Evolutionary conservation across 371 early-diverging fungal species (phyloP).

Genomic region (Phascolomyces articulosus): DNA sequence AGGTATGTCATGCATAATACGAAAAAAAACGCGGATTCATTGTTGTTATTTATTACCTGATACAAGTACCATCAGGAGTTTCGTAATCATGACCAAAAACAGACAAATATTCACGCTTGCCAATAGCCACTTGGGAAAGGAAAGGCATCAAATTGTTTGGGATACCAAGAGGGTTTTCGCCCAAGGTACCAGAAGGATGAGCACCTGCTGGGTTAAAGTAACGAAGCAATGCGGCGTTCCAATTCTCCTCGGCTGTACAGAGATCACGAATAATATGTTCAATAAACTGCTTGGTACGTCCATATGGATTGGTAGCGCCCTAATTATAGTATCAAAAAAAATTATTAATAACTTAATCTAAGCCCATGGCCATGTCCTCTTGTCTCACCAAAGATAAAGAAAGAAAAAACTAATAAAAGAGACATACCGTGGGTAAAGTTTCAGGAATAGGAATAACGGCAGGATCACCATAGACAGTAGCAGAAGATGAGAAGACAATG

Average conservation of each 20-base stretch:
- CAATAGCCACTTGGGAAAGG: conserved; percentile 81
- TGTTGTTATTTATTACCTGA: conserved; percentile 55
- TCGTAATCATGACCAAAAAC: conserved; percentile 87
- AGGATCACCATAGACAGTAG: conserved; percentile 73
- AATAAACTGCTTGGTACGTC: conserved; percentile 84
- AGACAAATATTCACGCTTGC: conserved; percentile 70
- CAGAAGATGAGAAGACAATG: conserved; percentile 83
- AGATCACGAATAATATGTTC: conserved; percentile 82
- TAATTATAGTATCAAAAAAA: conserved; percentile 15
- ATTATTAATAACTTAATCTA: not conserved
- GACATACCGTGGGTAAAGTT: conserved; percentile 51
- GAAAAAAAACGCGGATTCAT: too few species aligned
- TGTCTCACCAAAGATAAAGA: not conserved
- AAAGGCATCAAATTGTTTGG: conserved; percentile 93
- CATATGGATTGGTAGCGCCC: conserved; percentile 82
- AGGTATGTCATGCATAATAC: not conserved
- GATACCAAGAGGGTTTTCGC: conserved; percentile 82
- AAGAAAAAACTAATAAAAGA: not conserved
- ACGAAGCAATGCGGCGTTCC: conserved; percentile 78
- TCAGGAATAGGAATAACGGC: conserved; percentile 58
- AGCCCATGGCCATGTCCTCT: not conserved
- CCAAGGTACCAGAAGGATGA: conserved; percentile 84
- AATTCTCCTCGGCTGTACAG: conserved; percentile 61
- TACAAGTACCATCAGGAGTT: conserved; percentile 87
- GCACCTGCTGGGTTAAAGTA: conserved; percentile 94